Percentiles rank a stretch among this genome's conserved stretches.
phyloP scores from a whole-genome alignment of 2,329 filamentous ascomycete genomes.

The Alternaria metachromatica region DNA sequence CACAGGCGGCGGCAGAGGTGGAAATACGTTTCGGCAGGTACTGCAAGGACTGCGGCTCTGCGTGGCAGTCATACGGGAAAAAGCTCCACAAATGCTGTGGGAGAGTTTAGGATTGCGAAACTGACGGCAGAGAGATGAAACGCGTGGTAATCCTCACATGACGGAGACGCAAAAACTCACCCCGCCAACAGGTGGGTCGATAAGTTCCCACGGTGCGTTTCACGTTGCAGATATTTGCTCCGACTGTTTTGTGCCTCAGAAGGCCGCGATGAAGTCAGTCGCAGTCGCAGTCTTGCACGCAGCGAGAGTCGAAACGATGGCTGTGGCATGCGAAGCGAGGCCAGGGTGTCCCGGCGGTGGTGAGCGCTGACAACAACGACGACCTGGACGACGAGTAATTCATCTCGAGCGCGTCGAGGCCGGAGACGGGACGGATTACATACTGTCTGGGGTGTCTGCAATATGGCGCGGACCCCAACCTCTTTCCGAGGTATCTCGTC shows the following conservation, averaged over 20 bases:
- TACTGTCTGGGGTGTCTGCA: constrained; percentile 9
- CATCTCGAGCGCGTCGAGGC: constrained; percentile 1
- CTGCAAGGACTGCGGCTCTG: constrained; percentile 7
- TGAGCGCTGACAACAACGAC: background rate
- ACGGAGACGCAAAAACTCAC: constrained; percentile 17
- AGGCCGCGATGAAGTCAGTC: constrained; percentile 4
- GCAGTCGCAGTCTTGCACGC: background rate
- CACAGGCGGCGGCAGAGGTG: constrained; percentile 4
- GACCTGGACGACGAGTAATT: constrained; percentile 2
- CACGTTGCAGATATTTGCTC: constrained; percentile 20
- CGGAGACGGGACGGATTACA: constrained; percentile 8
- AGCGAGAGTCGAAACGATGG: constrained; percentile 6
- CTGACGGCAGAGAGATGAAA: constrained; percentile 23
- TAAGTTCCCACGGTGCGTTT: constrained; percentile 20
- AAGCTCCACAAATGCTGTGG: constrained; percentile 8
- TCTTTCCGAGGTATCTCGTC: constrained; percentile 20
- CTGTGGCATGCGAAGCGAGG: constrained; percentile 5
- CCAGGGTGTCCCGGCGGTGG: constrained; percentile 1
- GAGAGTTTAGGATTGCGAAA: constrained; percentile 16
- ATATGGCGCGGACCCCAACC: constrained; percentile 8
- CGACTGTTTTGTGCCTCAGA: constrained; percentile 20
- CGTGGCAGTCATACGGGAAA: constrained; percentile 8
- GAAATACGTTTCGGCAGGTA: constrained; percentile 9
- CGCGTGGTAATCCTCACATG: constrained; percentile 19
- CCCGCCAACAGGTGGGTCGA: constrained; percentile 29